Evolutionary conservation across 768 basidiomycete genomes (phyloP), one percentile per base, ranked within the genome.

Genomic region (Mycena albidolilacea): DNA sequence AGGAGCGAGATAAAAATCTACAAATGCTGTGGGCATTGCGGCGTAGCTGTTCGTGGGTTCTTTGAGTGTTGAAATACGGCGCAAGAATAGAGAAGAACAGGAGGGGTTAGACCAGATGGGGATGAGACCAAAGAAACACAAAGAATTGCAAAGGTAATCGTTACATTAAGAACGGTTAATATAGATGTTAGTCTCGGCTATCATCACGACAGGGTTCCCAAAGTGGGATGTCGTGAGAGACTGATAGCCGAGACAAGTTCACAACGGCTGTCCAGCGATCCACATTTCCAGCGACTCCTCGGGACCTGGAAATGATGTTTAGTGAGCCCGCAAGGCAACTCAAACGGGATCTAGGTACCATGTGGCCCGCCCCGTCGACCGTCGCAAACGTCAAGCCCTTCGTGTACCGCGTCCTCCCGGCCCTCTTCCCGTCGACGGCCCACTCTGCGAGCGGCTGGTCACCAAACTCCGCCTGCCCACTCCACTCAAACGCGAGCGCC

Each of bases 281-380:
- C 91, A n/a, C n/a, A n/a, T 86, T 60, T 85, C 82, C 68, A 89
- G 80, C 7, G 88, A 82, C 78, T 91, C 88, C 71, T 84, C 44
- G 90, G 90, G 57, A 89, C 90, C 82, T 90, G 75, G 9, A 64
- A 70, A 76, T 17, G 59, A 15, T 63, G n/a, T n/a, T 76, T 30
- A 19, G 54, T 75, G 65, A 80, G 71, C 62, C 41, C 44, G 43
- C 21, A 30, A 41, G 10, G 30, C 52, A 7, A 12, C n/a, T n/a
- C 14, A 7, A 52, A 52, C 7, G 4, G 5, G 12, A 48, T 15
- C n/a, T 7, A 82, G 85, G 74, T 77, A 89, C 88, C 89, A 90
- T 92, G 82, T 95, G 93, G n/a, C 93, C 93, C n/a, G n/a, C n/a
- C n/a, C n/a, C n/a, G n/a, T n/a, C 81, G 48, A 93, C 81, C 0